A percentile compares a stretch with the other conserved stretches of the same genome.
These are phyloP conservation scores for Ceratocystis papillata DNA, from an alignment of 2,329 filamentous ascomycete genomes.

Conservation along the genomic window DNA sequence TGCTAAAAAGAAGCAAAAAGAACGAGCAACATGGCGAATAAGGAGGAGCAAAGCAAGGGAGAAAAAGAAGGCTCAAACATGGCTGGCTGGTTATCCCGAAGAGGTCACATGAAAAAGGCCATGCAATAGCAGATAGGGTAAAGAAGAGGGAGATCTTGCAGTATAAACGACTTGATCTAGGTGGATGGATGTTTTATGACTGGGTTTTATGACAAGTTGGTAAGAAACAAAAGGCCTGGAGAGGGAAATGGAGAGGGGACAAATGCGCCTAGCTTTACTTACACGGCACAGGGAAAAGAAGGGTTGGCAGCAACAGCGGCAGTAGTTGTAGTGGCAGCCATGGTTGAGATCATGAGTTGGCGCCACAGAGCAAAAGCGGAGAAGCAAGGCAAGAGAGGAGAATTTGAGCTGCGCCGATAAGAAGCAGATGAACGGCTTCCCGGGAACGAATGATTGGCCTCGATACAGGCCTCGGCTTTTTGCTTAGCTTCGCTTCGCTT, in stretches of 20 bases:
- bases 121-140: background rate
- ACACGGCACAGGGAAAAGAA: constrained; percentile 55
- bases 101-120: background rate
- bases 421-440: background rate
- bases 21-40: background rate
- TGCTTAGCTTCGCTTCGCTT: background rate
- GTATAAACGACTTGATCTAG: background rate
- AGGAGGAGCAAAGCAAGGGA: background rate
- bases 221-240: constrained; percentile 23
- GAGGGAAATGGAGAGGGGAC: constrained; percentile 18
- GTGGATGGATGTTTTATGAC: background rate
- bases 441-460: background rate
- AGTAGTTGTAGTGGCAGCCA: background rate
- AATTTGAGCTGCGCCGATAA: background rate
- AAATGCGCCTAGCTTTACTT: constrained; percentile 29
- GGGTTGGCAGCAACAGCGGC: constrained; percentile 32
- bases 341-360: constrained; percentile 32
- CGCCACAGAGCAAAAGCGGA: constrained; percentile 15
- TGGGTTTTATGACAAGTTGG: background rate
- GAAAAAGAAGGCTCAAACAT: background rate
- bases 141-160: background rate
- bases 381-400: background rate
- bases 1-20: background rate
- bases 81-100: background rate
- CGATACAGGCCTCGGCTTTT: background rate